Evolutionary conservation across 2,329 filamentous ascomycete genomes (phyloP), one percentile per base, ranked within the genome.

Genomic region (Rachicladosporium sp.): DNA sequence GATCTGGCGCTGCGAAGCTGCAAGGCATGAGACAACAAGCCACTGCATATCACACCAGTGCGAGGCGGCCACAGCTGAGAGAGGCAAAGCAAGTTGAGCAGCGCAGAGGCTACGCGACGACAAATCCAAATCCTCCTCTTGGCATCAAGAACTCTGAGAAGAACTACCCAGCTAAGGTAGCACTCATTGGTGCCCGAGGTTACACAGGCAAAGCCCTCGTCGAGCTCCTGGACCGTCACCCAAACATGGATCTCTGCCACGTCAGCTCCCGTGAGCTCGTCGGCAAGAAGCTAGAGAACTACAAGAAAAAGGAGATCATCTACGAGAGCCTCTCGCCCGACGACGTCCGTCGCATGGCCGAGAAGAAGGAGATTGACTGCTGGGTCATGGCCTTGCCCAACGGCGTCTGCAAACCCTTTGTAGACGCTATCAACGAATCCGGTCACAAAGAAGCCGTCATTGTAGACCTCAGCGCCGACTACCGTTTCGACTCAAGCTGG

Each of bases 381-480:
- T 96, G 88, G 88, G 84, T 96, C 33, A 91, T 96, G 84, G 91
- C 91, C 29, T 76, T 96, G 23, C 91, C 89, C 33, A 98, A 96
- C 56, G 84, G 85, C 45, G 86, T 94, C 36, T 95, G 86, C 75
- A 83, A 87, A 66, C 88, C 91, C 0, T 98, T 82, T 51, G 82
- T 96, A 7, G 85, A 96, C 47, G 89, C 89, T 6, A 76, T 96
- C 38, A 76, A 88, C 51, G 73, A 81, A 54, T 76, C 73, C 27
- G 76, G 76, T 42, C 73, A 76, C 56, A 67, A 67, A 37, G 59
- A 66, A 53, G 87, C 82, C 51, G 69, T 96, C 31, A 83, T 96
- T 50, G 73, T 98, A 34, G 91, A 98, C 60, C 74, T 98, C 29
- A 94, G 87, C n/a, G 91, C 91, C 44, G 91, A 98, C 65, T 93